phyloP scores from a whole-genome alignment of 1,284 basidiomycete species.

The Trametes versicolor region DNA sequence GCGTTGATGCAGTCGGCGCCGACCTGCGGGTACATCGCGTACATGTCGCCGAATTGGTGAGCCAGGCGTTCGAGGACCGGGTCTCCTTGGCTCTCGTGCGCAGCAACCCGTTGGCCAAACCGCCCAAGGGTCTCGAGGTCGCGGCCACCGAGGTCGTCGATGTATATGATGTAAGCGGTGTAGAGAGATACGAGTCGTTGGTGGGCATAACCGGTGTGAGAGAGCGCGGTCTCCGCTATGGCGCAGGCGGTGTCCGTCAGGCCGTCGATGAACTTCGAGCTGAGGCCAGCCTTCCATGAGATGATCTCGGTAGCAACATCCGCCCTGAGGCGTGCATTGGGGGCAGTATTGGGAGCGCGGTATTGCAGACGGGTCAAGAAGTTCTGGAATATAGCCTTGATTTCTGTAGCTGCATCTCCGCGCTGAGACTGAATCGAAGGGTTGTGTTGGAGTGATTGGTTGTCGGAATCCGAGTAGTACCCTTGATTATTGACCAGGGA shows the following conservation, averaged over 20 bases:
- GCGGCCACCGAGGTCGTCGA: conserved; percentile 15
- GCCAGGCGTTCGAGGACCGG: conserved; percentile 20
- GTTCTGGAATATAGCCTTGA: background rate
- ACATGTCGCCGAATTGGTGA: conserved; percentile 6
- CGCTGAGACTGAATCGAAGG: too few relatives aligned
- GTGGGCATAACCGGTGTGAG: background rate
- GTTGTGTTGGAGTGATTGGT: too few relatives aligned
- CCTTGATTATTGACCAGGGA: too few relatives aligned
- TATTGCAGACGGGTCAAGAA: conserved; percentile 3
- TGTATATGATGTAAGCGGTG: conserved; percentile 4
- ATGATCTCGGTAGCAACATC: conserved; percentile 1
- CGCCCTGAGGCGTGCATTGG: conserved; percentile 3
- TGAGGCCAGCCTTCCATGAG: conserved; percentile 2
- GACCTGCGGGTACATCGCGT: conserved; percentile 7
- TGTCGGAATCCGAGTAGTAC: too few relatives aligned
- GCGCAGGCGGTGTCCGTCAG: conserved; percentile 1
- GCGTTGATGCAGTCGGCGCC: conserved; percentile 13
- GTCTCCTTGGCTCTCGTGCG: conserved; percentile 7
- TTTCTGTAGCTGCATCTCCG: background rate
- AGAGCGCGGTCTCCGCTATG: conserved; percentile 8
- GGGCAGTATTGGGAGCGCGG: background rate
- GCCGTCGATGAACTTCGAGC: background rate
- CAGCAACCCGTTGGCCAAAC: conserved; percentile 2
- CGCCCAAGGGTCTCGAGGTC: conserved; percentile 10
- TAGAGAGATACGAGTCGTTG: conserved; percentile 6